Conservation (phyloP, 2,329 filamentous ascomycete genomes). For the Ophiostoma montium region DNA sequence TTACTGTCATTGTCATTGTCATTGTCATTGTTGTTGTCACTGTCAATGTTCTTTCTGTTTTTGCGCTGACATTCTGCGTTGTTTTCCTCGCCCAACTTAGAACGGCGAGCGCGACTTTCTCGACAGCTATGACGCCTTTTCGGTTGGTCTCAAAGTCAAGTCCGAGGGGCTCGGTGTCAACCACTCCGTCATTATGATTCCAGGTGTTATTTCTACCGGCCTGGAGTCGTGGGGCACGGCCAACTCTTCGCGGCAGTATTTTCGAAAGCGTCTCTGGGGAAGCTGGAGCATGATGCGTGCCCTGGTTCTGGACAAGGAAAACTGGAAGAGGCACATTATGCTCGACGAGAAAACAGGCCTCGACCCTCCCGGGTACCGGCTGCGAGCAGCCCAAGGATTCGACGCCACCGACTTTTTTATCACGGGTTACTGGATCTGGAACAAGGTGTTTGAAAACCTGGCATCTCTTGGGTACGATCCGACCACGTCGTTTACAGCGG, state of each 20-base stretch:
- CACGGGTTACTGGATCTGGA: slow-evolving; percentile 95
- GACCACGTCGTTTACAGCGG: slow-evolving; percentile 53
- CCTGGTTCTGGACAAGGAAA: slow-evolving; percentile 78
- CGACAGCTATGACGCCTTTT: slow-evolving; percentile 85
- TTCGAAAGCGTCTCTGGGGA: slow-evolving; percentile 88
- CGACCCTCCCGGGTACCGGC: slow-evolving; percentile 78
- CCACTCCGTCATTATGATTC: slow-evolving; percentile 92
- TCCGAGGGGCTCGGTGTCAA: slow-evolving; percentile 67
- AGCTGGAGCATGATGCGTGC: slow-evolving; percentile 99
- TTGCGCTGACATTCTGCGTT: slow-evolving; percentile 1
- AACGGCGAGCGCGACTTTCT: slow-evolving; percentile 71
- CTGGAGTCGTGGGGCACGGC: slow-evolving; percentile 94
- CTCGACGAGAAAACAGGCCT: slow-evolving; percentile 82
- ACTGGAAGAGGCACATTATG: slow-evolving; percentile 96
- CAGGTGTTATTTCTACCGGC: slow-evolving; percentile 92
- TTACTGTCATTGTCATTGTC: no score
- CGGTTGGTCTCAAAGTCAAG: slow-evolving; percentile 71
- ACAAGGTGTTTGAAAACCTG: slow-evolving; percentile 93
- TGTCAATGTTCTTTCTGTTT: no score
- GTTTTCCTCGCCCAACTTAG: slow-evolving; percentile 24
- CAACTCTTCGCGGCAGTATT: slow-evolving; percentile 74
- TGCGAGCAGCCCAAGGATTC: slow-evolving; percentile 88
- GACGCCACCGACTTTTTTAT: slow-evolving; percentile 95
- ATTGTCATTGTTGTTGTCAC: no score
- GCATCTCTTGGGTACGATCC: slow-evolving; percentile 95